Evolutionary conservation across 2,329 filamentous ascomycete species (phyloP).

Genomic region (Chrysosporium queenslandicum): DNA sequence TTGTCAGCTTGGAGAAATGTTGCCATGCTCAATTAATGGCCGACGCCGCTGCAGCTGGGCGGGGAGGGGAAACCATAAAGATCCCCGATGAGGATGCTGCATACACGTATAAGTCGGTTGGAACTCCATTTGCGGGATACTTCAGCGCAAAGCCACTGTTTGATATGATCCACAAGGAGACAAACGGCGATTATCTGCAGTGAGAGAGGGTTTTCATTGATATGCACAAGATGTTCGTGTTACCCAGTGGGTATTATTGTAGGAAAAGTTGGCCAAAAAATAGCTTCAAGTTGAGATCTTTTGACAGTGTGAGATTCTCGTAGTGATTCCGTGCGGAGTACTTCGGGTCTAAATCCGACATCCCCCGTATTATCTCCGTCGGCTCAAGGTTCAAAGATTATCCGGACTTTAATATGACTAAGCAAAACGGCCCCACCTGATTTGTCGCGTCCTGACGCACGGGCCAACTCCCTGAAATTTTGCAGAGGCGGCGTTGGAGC

Average conservation of each 20-base stretch:
- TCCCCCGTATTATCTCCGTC: neutral
- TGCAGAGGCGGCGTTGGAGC: neutral
- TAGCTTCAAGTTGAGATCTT: too few species aligned
- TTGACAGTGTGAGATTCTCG: too few species aligned
- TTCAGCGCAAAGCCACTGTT: constrained; percentile 64
- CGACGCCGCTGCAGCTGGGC: constrained; percentile 45
- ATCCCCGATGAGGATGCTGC: constrained; percentile 58
- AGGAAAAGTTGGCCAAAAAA: too few species aligned
- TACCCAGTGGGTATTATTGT: too few species aligned
- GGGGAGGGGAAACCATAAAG: constrained; percentile 55
- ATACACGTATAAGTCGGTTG: constrained; percentile 58
- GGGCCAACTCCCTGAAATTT: neutral
- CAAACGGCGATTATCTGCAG: constrained; percentile 46
- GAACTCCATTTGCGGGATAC: constrained; percentile 52
- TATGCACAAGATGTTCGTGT: too few species aligned
- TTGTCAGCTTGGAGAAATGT: constrained; percentile 45
- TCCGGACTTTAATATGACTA: too few species aligned
- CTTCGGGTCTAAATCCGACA: too few species aligned
- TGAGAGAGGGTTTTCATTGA: too few species aligned
- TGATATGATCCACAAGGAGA: constrained; percentile 57
- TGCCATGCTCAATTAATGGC: constrained; percentile 46
- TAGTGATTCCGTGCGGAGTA: too few species aligned
- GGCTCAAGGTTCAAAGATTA: too few species aligned
- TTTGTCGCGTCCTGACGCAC: too few species aligned
- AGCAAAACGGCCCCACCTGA: too few species aligned